Percentiles rank a stretch among this genome's conserved stretches.
phyloP scores from a whole-genome alignment of 495 filamentous ascomycete species.

The Usnea hakonensis region DNA sequence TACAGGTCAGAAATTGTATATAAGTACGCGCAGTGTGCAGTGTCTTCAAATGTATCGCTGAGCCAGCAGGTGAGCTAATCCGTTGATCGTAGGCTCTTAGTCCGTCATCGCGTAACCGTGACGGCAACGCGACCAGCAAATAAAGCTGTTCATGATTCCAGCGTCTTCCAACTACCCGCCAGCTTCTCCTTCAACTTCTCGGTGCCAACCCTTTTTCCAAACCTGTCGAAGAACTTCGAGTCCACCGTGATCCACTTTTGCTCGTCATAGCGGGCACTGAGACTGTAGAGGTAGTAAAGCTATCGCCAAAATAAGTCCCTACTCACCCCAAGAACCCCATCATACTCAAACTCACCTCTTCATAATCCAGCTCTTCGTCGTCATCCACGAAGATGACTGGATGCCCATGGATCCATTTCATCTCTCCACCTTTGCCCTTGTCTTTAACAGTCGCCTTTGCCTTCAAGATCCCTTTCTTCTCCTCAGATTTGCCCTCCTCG shows the following conservation, averaged over 20 bases:
- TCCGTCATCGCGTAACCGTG: not conserved
- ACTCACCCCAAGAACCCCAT: not conserved
- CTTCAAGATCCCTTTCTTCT: constrained; percentile 4
- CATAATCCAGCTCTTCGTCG: constrained; percentile 12
- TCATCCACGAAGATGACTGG: constrained; percentile 19
- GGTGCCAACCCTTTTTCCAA: constrained; percentile 20
- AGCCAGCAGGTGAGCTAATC: not conserved
- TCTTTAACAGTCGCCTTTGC: not conserved
- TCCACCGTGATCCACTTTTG: constrained; percentile 20
- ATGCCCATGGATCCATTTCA: constrained; percentile 9
- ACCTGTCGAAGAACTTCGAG: constrained; percentile 23
- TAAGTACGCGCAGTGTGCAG: not conserved
- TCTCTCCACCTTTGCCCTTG: not conserved
- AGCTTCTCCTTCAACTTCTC: constrained; percentile 17
- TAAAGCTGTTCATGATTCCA: not conserved
- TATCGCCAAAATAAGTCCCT: not conserved
- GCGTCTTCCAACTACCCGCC: not conserved
- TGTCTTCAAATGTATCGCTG: not conserved
- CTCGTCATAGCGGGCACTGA: constrained; percentile 13
- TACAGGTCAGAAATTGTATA: not conserved
- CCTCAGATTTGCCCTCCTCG: not conserved
- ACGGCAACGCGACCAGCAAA: not conserved
- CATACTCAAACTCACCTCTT: constrained; percentile 18
- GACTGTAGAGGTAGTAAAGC: constrained; percentile 15
- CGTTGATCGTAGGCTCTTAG: not conserved